Evolutionary conservation across 148 eudicot genomes (phyloP).

Genomic region (Rheum nobile): DNA sequence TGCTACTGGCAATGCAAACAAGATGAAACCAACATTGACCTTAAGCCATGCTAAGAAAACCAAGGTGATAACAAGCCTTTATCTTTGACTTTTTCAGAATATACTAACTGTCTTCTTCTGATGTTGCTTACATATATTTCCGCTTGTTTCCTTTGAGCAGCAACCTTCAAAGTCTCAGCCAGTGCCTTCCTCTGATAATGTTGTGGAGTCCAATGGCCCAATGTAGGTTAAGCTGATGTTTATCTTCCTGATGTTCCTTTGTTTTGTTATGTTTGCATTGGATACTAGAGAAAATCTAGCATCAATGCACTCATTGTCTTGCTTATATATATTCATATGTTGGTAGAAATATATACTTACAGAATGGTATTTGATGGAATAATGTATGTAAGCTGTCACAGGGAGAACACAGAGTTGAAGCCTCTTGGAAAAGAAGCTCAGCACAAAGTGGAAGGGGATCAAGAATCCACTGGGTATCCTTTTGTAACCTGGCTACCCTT

Average conservation of each 20-base stretch:
- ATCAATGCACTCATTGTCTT: not conserved
- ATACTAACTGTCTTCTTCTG: not conserved
- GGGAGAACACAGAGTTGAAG: slow-evolving; percentile 48
- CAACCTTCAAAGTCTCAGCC: slow-evolving; percentile 33
- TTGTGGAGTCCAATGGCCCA: slow-evolving; percentile 26
- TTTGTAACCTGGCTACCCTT: not conserved
- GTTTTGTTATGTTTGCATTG: not conserved
- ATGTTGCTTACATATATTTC: slow-evolving; percentile 1
- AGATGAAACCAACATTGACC: slow-evolving; percentile 24
- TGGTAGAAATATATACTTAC: not conserved
- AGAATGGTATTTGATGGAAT: not conserved
- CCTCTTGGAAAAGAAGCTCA: slow-evolving; percentile 22
- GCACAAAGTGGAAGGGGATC: slow-evolving; percentile 39
- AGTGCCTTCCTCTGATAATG: slow-evolving; percentile 21
- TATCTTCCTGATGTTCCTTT: slow-evolving; percentile 1
- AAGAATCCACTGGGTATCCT: slow-evolving; percentile 65
- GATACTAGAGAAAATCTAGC: not conserved
- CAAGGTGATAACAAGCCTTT: slow-evolving; percentile 28
- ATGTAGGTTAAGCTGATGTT: slow-evolving; percentile 27
- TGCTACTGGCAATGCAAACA: slow-evolving; percentile 20
- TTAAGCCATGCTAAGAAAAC: slow-evolving; percentile 13
- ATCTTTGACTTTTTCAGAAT: not conserved
- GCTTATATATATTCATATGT: not conserved
- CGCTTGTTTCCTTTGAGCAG: slow-evolving; percentile 11
- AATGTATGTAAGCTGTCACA: slow-evolving; percentile 14